phyloP scores from a whole-genome alignment of 805 yeast species.

The Lipomyces sp. region DNA sequence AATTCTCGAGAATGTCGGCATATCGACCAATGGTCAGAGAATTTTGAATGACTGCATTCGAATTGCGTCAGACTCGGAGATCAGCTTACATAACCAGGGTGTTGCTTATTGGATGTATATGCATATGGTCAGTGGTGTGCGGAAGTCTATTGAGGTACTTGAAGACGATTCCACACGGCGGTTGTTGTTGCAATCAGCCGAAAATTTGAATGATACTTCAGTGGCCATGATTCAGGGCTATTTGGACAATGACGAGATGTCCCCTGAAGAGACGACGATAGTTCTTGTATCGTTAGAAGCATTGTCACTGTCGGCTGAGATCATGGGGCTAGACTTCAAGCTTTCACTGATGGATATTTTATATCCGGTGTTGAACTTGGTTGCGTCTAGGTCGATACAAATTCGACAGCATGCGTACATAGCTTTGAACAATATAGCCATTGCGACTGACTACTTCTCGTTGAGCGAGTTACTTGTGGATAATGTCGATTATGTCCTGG shows the following conservation, averaged over 20 bases:
- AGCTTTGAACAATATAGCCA: constrained; percentile 58
- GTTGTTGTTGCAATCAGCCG: constrained; percentile 22
- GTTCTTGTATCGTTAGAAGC: constrained; percentile 38
- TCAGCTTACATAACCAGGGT: constrained; percentile 5
- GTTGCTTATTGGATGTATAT: constrained; percentile 29
- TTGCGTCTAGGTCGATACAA: constrained; percentile 60
- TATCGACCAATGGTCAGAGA: constrained; percentile 12
- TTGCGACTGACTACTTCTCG: constrained; percentile 56
- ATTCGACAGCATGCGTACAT: constrained; percentile 58
- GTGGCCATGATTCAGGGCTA: constrained; percentile 17
- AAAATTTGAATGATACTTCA: constrained; percentile 26
- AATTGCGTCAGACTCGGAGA: constrained; percentile 14
- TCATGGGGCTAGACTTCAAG: constrained; percentile 50
- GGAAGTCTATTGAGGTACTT: constrained; percentile 14
- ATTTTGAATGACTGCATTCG: constrained; percentile 25
- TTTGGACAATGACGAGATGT: constrained; percentile 22
- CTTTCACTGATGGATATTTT: constrained; percentile 70
- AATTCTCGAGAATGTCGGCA: constrained; percentile 23
- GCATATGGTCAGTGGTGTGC: constrained; percentile 22
- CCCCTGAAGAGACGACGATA: constrained; percentile 21
- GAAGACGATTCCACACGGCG: constrained; percentile 21
- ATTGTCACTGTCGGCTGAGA: constrained; percentile 33
- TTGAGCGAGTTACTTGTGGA: constrained; percentile 60
- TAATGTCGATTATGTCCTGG: constrained; percentile 81
- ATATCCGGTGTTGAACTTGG: constrained; percentile 71